Percentiles rank a stretch among this genome's conserved stretches.
Conservation (phyloP, 768 basidiomycete genomes). For the Russula earlei region DNA sequence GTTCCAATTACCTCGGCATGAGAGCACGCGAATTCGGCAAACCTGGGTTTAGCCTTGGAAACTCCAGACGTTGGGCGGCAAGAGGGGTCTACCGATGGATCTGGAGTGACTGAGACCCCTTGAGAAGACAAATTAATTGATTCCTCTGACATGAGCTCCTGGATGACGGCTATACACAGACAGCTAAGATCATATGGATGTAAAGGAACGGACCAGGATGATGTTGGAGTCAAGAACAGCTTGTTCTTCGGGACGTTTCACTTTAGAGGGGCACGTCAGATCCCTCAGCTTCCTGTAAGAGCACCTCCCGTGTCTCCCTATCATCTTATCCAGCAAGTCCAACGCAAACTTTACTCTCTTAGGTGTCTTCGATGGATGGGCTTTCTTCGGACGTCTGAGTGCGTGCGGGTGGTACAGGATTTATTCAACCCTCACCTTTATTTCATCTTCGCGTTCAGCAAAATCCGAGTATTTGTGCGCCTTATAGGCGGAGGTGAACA, state of each 20-base stretch:
- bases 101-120: slow-evolving; percentile 26
- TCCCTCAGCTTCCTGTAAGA: slow-evolving; percentile 58
- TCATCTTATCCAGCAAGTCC: slow-evolving; percentile 45
- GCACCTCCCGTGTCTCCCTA: slow-evolving; percentile 61
- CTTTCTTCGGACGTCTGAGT: slow-evolving; percentile 19
- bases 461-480: slow-evolving; percentile 39
- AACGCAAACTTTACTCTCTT: slow-evolving; percentile 54
- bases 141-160: slow-evolving; percentile 74
- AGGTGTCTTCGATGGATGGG: slow-evolving; percentile 57
- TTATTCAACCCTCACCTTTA: slow-evolving; percentile 39
- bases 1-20: slow-evolving; percentile 43
- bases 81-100: slow-evolving; percentile 48
- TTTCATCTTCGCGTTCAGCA: slow-evolving; percentile 55
- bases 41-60: slow-evolving; percentile 53
- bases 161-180: not conserved
- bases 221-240: slow-evolving; percentile 47
- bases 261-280: slow-evolving; percentile 71
- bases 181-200: not conserved
- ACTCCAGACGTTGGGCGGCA: slow-evolving; percentile 35
- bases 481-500: slow-evolving; percentile 35
- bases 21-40: slow-evolving; percentile 65
- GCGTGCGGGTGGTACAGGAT: not conserved
- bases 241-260: slow-evolving; percentile 29
- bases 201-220: slow-evolving; percentile 43
- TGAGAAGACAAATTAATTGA: slow-evolving; percentile 51